A percentile compares a stretch with the other conserved stretches of the same genome.
These are phyloP conservation scores for Lichtheimia ornata DNA, from an alignment of 371 early-diverging fungal genomes.

Conservation along the genomic window DNA sequence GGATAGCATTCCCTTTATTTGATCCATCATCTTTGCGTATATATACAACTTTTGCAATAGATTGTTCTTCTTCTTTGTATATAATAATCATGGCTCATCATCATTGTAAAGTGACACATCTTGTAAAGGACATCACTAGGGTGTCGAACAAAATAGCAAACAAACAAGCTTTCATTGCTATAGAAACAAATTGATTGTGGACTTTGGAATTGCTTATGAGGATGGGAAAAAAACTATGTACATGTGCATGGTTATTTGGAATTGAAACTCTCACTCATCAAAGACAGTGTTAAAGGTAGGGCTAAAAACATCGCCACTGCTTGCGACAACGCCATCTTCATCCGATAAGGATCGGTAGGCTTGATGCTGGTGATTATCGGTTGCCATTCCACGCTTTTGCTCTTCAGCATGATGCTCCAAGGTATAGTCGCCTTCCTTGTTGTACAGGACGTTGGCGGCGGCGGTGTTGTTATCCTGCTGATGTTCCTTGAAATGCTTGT, in stretches of 20 bases:
- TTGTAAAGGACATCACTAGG: too few relatives aligned
- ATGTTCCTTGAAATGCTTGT: not conserved
- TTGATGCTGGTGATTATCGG: constrained; percentile 9
- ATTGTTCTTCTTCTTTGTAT: too few relatives aligned
- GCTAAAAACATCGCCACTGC: constrained; percentile 16
- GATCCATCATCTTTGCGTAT: constrained; percentile 12
- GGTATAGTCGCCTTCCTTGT: constrained; percentile 10
- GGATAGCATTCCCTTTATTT: constrained; percentile 58
- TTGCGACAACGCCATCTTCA: constrained; percentile 3
- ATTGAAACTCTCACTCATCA: constrained; percentile 22
- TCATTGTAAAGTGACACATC: too few relatives aligned
- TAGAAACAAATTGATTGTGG: not conserved
- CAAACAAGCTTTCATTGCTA: not conserved
- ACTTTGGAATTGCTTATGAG: not conserved
- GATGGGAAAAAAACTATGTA: not conserved
- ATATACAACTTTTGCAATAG: not conserved
- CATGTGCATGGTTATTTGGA: not conserved
- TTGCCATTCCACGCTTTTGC: not conserved
- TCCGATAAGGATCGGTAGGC: constrained; percentile 16
- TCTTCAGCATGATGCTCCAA: constrained; percentile 12
- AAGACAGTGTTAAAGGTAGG: constrained; percentile 31
- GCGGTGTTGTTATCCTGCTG: not conserved
- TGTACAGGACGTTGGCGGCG: constrained; percentile 17
- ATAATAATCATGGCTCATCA: too few relatives aligned
- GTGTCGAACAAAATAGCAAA: not conserved